phyloP scores from a whole-genome alignment of 768 basidiomycete genomes.

The Neoboletus magnificus region DNA sequence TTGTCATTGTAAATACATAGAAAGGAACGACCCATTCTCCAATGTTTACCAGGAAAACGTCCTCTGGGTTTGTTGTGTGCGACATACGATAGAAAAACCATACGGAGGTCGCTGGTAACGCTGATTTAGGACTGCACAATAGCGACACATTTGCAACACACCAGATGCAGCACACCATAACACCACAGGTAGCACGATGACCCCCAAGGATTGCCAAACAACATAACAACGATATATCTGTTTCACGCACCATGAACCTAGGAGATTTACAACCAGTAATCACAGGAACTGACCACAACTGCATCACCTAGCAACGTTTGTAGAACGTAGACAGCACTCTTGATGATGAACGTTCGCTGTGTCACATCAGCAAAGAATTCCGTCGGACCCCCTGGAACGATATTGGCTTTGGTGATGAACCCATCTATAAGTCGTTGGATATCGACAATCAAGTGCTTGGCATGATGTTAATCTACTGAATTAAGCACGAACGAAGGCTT shows the following conservation, averaged over 20 bases:
- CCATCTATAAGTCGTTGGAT: conserved; percentile 25
- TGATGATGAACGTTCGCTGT: conserved; percentile 31
- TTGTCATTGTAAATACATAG: conserved; percentile 18
- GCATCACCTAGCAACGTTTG: conserved; percentile 25
- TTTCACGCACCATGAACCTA: background rate
- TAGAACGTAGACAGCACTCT: conserved; percentile 25
- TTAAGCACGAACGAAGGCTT: background rate
- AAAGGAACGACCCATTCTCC: conserved; percentile 15
- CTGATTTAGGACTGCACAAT: background rate
- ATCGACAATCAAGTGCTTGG: conserved; percentile 24
- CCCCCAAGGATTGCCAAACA: conserved; percentile 14
- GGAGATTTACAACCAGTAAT: background rate
- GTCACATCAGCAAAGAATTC: conserved; percentile 29
- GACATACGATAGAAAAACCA: conserved; percentile 4
- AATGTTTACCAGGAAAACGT: background rate
- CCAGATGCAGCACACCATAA: conserved; percentile 20
- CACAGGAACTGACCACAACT: conserved; percentile 7
- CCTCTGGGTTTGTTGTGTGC: background rate
- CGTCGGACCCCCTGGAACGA: conserved; percentile 23
- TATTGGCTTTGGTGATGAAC: conserved; percentile 20
- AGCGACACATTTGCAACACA: background rate
- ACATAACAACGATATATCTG: conserved; percentile 26
- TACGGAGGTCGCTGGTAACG: conserved; percentile 8
- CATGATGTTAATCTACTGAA: background rate
- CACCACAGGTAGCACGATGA: conserved; percentile 11